Evolutionary conservation across 805 yeast genomes (phyloP).

Genomic region (Gaillardinia entomophila): DNA sequence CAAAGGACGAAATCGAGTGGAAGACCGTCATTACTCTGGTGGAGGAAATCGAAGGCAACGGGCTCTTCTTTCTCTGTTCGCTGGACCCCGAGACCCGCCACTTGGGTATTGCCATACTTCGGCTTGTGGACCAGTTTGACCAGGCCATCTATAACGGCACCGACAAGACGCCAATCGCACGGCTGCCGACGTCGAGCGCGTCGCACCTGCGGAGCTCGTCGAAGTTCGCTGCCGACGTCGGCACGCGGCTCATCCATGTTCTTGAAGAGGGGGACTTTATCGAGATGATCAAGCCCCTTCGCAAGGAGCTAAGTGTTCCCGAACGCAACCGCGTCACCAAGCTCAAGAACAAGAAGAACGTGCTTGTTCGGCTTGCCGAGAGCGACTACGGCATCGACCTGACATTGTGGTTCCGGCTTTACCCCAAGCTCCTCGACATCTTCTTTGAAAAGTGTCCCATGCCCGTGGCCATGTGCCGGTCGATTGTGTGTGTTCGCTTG

Average conservation of each 20-base stretch:
- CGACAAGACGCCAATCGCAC: slow-evolving; percentile 12
- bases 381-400: slow-evolving; percentile 93
- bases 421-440: slow-evolving; percentile 66
- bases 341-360: slow-evolving; percentile 57
- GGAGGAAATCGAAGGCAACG: slow-evolving; percentile 96
- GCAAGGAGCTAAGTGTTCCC: slow-evolving; percentile 58
- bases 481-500: slow-evolving; percentile 81
- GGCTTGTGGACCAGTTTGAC: slow-evolving; percentile 82
- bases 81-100: slow-evolving; percentile 74
- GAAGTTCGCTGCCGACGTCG: slow-evolving; percentile 73
- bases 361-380: slow-evolving; percentile 75
- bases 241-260: slow-evolving; percentile 70
- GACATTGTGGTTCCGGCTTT: slow-evolving; percentile 90
- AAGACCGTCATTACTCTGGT: slow-evolving; percentile 77
- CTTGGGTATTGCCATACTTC: slow-evolving; percentile 67
- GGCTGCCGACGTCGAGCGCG: slow-evolving; percentile 5
- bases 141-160: slow-evolving; percentile 61
- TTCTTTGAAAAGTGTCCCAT: slow-evolving; percentile 83
- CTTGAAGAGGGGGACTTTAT: slow-evolving; percentile 66
- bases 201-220: slow-evolving; percentile 56
- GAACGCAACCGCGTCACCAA: slow-evolving; percentile 70
- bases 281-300: slow-evolving; percentile 50
- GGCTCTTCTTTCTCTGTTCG: slow-evolving; percentile 83
- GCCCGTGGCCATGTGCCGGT: slow-evolving; percentile 88
- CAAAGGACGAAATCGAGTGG: slow-evolving; percentile 63